Percentiles rank a stretch among this genome's conserved stretches.
Evolutionary conservation across 768 basidiomycete species (phyloP).

Genomic region (Boletus vermiculosoides): DNA sequence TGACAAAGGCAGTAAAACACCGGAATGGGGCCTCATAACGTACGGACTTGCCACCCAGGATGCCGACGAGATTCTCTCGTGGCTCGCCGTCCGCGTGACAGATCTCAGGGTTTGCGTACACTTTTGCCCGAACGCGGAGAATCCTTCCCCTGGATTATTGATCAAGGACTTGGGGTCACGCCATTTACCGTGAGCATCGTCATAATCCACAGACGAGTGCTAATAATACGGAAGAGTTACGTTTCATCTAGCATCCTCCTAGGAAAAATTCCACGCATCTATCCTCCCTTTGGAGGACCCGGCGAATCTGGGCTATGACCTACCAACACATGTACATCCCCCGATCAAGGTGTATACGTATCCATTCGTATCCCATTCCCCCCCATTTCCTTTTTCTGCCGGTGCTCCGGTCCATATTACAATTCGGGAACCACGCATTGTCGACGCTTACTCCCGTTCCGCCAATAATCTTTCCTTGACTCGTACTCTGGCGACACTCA

Average conservation of each 20-base stretch:
- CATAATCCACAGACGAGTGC: background rate
- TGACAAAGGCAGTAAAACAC: background rate
- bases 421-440: conserved; percentile 17
- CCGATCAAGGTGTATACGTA: conserved; percentile 37
- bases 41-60: conserved; percentile 31
- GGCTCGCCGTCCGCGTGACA: conserved; percentile 5
- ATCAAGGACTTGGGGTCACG: conserved; percentile 22
- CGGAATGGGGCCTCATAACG: conserved; percentile 31
- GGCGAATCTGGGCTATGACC: conserved; percentile 16
- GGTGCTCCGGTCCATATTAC: conserved; percentile 30
- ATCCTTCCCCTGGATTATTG: conserved; percentile 27
- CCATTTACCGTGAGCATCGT: conserved; percentile 29
- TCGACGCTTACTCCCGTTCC: conserved; percentile 37
- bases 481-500: conserved; percentile 38
- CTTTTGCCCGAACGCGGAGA: conserved; percentile 32
- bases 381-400: conserved; percentile 38
- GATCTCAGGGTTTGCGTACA: conserved; percentile 35
- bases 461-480: conserved; percentile 39
- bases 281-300: conserved; percentile 27
- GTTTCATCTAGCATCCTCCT: conserved; percentile 38
- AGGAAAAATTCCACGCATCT: conserved; percentile 34
- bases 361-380: conserved; percentile 34
- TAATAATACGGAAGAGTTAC: conserved; percentile 27
- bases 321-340: conserved; percentile 26
- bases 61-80: conserved; percentile 15